A percentile compares a stretch with the other conserved stretches of the same genome.
These are phyloP conservation scores for Suillus weaverae DNA, from an alignment of 768 basidiomycete genomes.

Conservation along the genomic window DNA sequence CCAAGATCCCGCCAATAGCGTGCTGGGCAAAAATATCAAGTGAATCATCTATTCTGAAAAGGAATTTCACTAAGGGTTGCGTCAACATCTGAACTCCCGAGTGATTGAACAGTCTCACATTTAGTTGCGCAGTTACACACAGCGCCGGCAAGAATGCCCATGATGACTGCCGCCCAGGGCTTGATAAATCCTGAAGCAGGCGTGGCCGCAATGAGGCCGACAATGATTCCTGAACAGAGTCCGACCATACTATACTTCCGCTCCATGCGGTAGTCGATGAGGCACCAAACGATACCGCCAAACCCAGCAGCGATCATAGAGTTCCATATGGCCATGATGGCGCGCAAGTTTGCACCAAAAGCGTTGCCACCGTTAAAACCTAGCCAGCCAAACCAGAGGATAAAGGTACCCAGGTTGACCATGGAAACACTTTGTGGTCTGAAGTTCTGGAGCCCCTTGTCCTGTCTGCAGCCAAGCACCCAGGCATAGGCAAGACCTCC, in stretches of 20 bases:
- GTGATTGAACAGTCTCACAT: conserved; percentile 40
- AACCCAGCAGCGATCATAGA: conserved; percentile 84
- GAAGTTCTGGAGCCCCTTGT: conserved; percentile 73
- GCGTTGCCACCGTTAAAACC: conserved; percentile 91
- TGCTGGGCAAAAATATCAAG: conserved; percentile 95
- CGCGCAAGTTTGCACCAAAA: conserved; percentile 85
- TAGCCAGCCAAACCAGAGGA: conserved; percentile 87
- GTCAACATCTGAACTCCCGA: conserved; percentile 13
- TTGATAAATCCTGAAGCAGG: conserved; percentile 83
- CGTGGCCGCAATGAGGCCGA: conserved; percentile 85
- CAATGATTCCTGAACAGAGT: conserved; percentile 88
- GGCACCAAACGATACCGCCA: conserved; percentile 83
- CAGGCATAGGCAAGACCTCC: conserved; percentile 84
- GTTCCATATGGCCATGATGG: conserved; percentile 84
- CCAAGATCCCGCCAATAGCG: conserved; percentile 80
- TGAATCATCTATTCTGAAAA: conserved; percentile 80
- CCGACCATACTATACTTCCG: conserved; percentile 88
- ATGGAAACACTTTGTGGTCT: conserved; percentile 86
- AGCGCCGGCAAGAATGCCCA: conserved; percentile 71
- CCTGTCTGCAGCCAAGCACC: conserved; percentile 80
- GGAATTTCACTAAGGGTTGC: conserved; percentile 55
- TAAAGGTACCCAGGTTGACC: conserved; percentile 80
- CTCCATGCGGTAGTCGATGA: conserved; percentile 76
- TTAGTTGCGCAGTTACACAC: conserved; percentile 85
- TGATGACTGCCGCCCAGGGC: conserved; percentile 73